These are phyloP conservation scores for Scedosporium dehoogii DNA, from an alignment of 2,329 filamentous ascomycete species.

Conservation along the genomic window DNA sequence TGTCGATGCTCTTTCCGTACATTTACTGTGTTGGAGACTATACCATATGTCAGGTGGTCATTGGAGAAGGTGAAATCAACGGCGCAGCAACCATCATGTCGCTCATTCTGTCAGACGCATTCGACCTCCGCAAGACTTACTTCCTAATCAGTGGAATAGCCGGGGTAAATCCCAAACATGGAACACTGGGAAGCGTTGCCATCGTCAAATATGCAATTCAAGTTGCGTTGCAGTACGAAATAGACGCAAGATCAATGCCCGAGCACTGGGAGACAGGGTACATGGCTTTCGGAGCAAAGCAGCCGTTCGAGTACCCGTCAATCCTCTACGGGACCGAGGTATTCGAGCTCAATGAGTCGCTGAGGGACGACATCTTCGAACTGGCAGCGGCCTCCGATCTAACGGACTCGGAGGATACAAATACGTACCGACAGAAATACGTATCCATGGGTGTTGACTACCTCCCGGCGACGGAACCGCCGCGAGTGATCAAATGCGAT, in stretches of 20 bases:
- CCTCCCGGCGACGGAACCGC: constrained; percentile 31
- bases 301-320: constrained; percentile 46
- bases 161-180: constrained; percentile 60
- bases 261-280: constrained; percentile 58
- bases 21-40: constrained; percentile 53
- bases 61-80: constrained; percentile 65
- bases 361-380: constrained; percentile 41
- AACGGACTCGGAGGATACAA: constrained; percentile 36
- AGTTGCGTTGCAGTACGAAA: constrained; percentile 66
- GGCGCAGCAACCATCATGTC: constrained; percentile 57
- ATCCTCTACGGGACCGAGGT: constrained; percentile 60
- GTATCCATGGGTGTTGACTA: constrained; percentile 27
- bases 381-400: constrained; percentile 43
- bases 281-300: constrained; percentile 49
- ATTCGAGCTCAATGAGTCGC: constrained; percentile 52
- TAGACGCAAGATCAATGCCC: constrained; percentile 60
- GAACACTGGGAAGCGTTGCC: constrained; percentile 56
- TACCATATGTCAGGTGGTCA: constrained; percentile 57
- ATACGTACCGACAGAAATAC: constrained; percentile 46
- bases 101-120: constrained; percentile 48
- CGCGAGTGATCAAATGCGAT: constrained; percentile 55
- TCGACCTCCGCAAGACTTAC: constrained; percentile 59
- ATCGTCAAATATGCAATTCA: constrained; percentile 63
- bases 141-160: constrained; percentile 65
- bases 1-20: constrained; percentile 55